phyloP scores from a whole-genome alignment of 2,329 filamentous ascomycete species.

The Monosporascus sp. region DNA sequence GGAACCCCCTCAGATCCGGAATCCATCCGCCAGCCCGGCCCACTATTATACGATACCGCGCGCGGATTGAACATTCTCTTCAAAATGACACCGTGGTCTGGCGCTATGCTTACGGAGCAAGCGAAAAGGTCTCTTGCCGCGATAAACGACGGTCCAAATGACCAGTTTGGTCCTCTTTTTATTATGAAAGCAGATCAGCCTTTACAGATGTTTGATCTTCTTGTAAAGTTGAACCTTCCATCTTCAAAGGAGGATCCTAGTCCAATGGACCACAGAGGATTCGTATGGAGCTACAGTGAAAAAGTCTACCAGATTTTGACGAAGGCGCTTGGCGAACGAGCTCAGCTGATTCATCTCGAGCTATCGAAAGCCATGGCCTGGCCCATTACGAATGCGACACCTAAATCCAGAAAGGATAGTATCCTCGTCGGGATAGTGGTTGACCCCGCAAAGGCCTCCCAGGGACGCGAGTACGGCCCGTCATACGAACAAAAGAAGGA shows the following conservation, averaged over 20 bases:
- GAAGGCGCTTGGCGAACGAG: constrained; percentile 70
- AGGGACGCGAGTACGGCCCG: constrained; percentile 83
- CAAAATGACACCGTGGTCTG: constrained; percentile 88
- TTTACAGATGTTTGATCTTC: constrained; percentile 51
- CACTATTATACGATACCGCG: constrained; percentile 72
- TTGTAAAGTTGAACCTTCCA: constrained; percentile 29
- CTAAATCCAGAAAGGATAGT: constrained; percentile 26
- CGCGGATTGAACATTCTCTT: constrained; percentile 77
- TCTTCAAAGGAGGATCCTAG: constrained; percentile 14
- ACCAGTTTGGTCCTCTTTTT: constrained; percentile 83
- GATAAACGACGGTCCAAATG: constrained; percentile 65
- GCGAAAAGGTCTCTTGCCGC: constrained; percentile 69
- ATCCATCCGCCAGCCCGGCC: constrained; percentile 41
- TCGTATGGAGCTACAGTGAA: constrained; percentile 40
- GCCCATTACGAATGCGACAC: constrained; percentile 37
- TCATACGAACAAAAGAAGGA: constrained; percentile 79
- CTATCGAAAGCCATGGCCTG: constrained; percentile 36
- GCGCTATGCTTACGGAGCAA: constrained; percentile 65
- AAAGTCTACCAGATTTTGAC: constrained; percentile 61
- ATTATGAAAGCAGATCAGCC: constrained; percentile 57
- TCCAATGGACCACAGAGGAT: constrained; percentile 37
- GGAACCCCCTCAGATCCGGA: constrained; percentile 40
- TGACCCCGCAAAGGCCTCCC: constrained; percentile 64
- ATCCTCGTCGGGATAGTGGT: constrained; percentile 66
- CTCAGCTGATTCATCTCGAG: constrained; percentile 60